Evolutionary conservation across 2,329 filamentous ascomycete genomes (phyloP).

Genomic region (Fonsecaea multimorphosa): DNA sequence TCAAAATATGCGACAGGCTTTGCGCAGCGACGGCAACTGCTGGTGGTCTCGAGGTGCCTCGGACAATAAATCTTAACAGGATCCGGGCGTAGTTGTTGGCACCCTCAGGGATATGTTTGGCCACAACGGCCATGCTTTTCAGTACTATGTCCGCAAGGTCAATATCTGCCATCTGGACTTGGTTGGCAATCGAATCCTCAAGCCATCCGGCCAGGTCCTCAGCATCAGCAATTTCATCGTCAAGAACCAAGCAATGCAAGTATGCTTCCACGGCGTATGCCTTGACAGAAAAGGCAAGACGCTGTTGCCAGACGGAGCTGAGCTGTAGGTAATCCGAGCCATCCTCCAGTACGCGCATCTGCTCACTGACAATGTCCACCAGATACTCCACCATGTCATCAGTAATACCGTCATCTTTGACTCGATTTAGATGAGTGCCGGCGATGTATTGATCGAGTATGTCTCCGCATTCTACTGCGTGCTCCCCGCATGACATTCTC

Average conservation of each 20-base stretch:
- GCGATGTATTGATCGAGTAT: slow-evolving; percentile 76
- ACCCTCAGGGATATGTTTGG: slow-evolving; percentile 73
- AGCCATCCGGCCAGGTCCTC: slow-evolving; percentile 84
- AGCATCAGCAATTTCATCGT: slow-evolving; percentile 78
- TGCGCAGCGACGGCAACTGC: slow-evolving; percentile 80
- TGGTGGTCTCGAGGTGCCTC: slow-evolving; percentile 72
- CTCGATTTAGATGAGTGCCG: slow-evolving; percentile 53
- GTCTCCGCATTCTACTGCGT: slow-evolving; percentile 65
- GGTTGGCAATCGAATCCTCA: slow-evolving; percentile 78
- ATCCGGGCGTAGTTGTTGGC: slow-evolving; percentile 78
- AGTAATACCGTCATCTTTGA: slow-evolving; percentile 44
- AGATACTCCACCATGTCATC: slow-evolving; percentile 61
- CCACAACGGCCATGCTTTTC: slow-evolving; percentile 80
- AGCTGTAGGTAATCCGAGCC: slow-evolving; percentile 88
- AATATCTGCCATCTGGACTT: slow-evolving; percentile 80
- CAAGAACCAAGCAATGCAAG: slow-evolving; percentile 81
- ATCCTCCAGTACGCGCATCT: slow-evolving; percentile 85
- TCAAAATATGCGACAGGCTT: slow-evolving; percentile 80
- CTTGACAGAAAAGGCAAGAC: slow-evolving; percentile 83
- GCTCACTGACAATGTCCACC: slow-evolving; percentile 75
- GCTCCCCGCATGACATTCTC: slow-evolving; percentile 69
- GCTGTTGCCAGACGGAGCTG: slow-evolving; percentile 84
- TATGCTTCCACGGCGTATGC: slow-evolving; percentile 80
- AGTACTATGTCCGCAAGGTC: slow-evolving; percentile 78
- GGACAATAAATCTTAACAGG: slow-evolving; percentile 85